These are phyloP conservation scores for Clonostachys rosea DNA, from an alignment of 2,329 filamentous ascomycete genomes.

Conservation along the genomic window DNA sequence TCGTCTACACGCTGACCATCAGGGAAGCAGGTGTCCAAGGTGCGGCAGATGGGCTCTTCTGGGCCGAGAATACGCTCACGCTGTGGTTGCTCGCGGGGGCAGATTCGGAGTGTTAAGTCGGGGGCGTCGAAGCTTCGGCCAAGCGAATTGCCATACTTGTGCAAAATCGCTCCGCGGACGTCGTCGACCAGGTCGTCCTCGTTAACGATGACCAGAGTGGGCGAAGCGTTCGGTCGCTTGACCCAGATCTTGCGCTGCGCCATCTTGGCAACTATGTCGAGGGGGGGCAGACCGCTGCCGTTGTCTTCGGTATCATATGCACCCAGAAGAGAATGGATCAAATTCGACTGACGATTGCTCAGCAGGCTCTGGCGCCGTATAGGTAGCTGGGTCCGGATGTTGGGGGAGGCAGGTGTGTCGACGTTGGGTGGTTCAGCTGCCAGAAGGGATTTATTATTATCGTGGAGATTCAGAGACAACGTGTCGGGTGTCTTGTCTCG, in stretches of 20 bases:
- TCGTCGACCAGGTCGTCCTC: conserved; percentile 94
- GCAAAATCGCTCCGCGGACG: conserved; percentile 84
- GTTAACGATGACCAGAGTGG: conserved; percentile 79
- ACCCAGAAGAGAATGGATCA: conserved; percentile 22
- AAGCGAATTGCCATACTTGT: conserved; percentile 91
- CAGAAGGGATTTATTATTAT: background rate
- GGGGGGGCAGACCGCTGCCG: conserved; percentile 7
- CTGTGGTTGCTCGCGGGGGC: conserved; percentile 57
- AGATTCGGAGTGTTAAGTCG: conserved; percentile 76
- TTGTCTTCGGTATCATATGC: conserved; percentile 9
- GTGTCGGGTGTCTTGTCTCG: background rate
- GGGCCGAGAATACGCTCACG: conserved; percentile 71
- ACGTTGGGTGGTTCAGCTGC: conserved; percentile 3
- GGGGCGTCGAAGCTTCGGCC: conserved; percentile 87
- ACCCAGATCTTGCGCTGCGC: conserved; percentile 88
- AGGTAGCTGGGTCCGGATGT: background rate
- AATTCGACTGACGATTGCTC: conserved; percentile 28
- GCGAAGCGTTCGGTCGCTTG: conserved; percentile 77
- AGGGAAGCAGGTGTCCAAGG: conserved; percentile 78
- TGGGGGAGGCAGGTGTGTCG: conserved; percentile 4
- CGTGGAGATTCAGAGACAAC: background rate
- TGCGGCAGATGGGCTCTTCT: conserved; percentile 76
- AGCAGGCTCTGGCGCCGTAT: conserved; percentile 22
- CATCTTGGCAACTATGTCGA: conserved; percentile 44
- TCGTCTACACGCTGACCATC: conserved; percentile 86